phyloP scores from a whole-genome alignment of 176 grass and related monocot species.

The Typha latifolia region DNA sequence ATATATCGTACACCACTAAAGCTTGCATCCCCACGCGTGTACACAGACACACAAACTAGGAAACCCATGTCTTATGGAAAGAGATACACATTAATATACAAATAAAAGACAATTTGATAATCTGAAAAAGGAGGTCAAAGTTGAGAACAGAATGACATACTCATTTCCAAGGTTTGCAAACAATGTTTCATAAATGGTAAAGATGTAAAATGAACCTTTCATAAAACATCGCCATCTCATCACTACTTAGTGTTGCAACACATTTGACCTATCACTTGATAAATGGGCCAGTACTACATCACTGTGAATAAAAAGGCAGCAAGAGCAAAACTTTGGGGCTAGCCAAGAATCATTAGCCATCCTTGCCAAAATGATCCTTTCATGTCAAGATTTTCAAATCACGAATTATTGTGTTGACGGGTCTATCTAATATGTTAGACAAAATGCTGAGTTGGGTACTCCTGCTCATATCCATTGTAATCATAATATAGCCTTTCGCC shows the following conservation, averaged over 20 bases:
- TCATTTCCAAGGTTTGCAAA: too few species aligned
- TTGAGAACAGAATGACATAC: too few species aligned
- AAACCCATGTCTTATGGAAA: too few species aligned
- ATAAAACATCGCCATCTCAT: not conserved
- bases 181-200: too few species aligned
- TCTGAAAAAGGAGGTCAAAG: too few species aligned
- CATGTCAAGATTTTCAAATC: not conserved
- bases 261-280: not conserved
- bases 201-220: not conserved
- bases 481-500: slow-evolving; percentile 95
- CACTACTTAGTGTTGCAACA: not conserved
- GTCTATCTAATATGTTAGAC: slow-evolving; percentile 26
- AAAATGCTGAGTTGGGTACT: slow-evolving; percentile 84
- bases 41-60: too few species aligned
- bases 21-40: too few species aligned
- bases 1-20: too few species aligned
- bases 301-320: not conserved
- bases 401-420: not conserved
- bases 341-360: not conserved
- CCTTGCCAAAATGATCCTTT: not conserved
- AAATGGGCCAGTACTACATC: slow-evolving; percentile 1
- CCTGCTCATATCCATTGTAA: slow-evolving; percentile 87
- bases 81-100: too few species aligned
- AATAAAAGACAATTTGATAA: too few species aligned
- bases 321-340: not conserved